phyloP scores from a whole-genome alignment of 2,329 filamentous ascomycete species.

The Didymosphaeria variabile region DNA sequence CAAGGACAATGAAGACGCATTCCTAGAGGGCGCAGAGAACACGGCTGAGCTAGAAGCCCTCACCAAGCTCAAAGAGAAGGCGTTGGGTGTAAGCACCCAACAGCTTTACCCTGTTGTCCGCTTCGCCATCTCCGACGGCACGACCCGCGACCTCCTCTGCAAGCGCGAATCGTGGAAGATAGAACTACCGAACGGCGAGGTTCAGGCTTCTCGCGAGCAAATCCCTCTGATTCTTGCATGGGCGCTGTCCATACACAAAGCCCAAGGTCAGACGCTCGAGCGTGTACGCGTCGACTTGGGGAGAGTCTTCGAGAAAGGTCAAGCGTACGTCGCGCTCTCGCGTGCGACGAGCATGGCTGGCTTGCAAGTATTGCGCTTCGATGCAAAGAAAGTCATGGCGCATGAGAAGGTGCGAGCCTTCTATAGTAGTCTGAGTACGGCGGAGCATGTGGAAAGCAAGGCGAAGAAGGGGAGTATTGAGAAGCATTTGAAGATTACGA shows the following conservation, averaged over 20 bases:
- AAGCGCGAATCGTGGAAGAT: constrained; percentile 94
- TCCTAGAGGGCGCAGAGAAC: constrained; percentile 58
- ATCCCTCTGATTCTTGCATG: constrained; percentile 91
- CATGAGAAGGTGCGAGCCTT: constrained; percentile 87
- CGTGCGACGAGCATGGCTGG: constrained; percentile 89
- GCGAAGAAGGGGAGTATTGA: constrained; percentile 43
- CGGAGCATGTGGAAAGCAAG: constrained; percentile 59
- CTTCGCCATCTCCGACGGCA: constrained; percentile 82
- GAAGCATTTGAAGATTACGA: constrained; percentile 39
- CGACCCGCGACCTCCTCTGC: constrained; percentile 78
- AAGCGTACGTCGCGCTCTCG: constrained; percentile 95
- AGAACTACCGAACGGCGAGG: constrained; percentile 92
- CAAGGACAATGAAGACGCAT: constrained; percentile 65
- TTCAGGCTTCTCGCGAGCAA: constrained; percentile 82
- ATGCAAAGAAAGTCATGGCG: constrained; percentile 91
- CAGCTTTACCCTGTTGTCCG: constrained; percentile 82
- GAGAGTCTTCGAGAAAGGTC: constrained; percentile 94
- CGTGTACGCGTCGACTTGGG: constrained; percentile 94
- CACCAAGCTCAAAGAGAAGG: constrained; percentile 56
- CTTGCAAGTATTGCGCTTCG: constrained; percentile 87
- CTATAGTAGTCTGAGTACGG: constrained; percentile 82
- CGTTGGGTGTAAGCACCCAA: constrained; percentile 57
- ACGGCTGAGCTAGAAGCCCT: constrained; percentile 57
- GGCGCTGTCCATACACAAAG: constrained; percentile 98
- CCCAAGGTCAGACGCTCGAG: constrained; percentile 92